Evolutionary conservation across 78 protist species (phyloP), one percentile per base, ranked within the genome.

Genomic region (Isochrysis galbana): DNA sequence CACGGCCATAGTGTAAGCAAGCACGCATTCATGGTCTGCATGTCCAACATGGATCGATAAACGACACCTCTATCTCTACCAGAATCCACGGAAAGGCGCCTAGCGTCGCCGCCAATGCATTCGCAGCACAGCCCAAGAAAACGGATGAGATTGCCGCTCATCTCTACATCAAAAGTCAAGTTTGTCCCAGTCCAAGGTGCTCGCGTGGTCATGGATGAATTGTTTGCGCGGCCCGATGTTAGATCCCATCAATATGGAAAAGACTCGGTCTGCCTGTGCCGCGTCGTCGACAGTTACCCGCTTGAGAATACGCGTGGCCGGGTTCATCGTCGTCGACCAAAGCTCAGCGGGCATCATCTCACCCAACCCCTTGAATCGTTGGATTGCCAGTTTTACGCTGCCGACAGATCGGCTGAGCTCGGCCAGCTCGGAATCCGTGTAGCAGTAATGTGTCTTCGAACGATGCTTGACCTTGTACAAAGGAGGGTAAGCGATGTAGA

Each of bases 261-360:
- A 47, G 11, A 84, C 5, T 22, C 39, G 22, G 89, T 84, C 89
- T 21, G 89, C 89, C 69, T 47, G 36, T 39, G 55, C 87, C 5
- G 87, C 87, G 55, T 80, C 87, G 41, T 41, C 87, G 38, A 45
- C 55, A 4, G 87, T 80, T 39, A 80, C 48, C 42, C 23, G 61
- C 69, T 84, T 84, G 45, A 84, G 41, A 29, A 0, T 5, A n/a
- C 89, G 89, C 45, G 19, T 44, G 36, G 0, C 5, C 11, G 89
- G 89, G 69, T 84, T 69, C 70, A 84, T 44, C 45, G 89, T 84
- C 41, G 89, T 84, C 17, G 21, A 0, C 89, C 89, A 84, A 23
- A 84, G 89, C 69, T 84, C 70, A 2, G 34, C 44, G 45, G 89
- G 89, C 89, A 84, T 84, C 89, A 84, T 84, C 89, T 84, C 89